Evolutionary conservation across 177 flowering plant species (phyloP), one percentile per base, ranked within the genome.

Genomic region (Vitis hybrid): DNA sequence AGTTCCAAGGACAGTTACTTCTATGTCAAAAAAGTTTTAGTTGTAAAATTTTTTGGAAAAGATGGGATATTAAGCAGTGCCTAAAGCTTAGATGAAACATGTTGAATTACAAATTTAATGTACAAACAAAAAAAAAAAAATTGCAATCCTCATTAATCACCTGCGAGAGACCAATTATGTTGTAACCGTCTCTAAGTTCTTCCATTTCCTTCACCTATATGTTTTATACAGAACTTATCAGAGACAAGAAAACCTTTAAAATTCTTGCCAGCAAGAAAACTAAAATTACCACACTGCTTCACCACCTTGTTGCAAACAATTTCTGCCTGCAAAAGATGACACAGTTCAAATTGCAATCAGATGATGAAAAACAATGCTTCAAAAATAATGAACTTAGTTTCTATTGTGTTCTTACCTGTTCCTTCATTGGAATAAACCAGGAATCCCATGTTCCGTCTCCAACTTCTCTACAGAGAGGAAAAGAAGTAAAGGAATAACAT

Each of bases 101-200:
- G 5, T 40, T 40, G 9, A 5, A 40, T 40, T 40, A 7, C 48
- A 8, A 40, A 5, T 40, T 40, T 40, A 40, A 40, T 40, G 48
- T 40, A 40, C 10, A 8, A 40, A n/a, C n/a, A 12, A 18, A 26
- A 21, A 19, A 52, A 5, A 2, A 48, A n/a, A 34, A 56, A 14
- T 45, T n/a, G 13, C 30, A 71, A 64, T 34, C 30, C 45, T 55
- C 9, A 45, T 32, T 58, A 34, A 19, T 81, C 45, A 94, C 99
- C 97, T 95, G 99, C 45, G 99, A 95, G 61, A 91, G 94, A 64
- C 98, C 97, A 84, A 95, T 97, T 26, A 95, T 86, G 82, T 93
- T 95, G 85, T 90, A 95, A 67, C 99, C 99, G 8, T 75, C 74
- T 3, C 78, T 83, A 61, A 95, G 89, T 75, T 89, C 89, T 76